phyloP scores from a whole-genome alignment of 148 eudicot species.

The Nepenthes gracilis region DNA sequence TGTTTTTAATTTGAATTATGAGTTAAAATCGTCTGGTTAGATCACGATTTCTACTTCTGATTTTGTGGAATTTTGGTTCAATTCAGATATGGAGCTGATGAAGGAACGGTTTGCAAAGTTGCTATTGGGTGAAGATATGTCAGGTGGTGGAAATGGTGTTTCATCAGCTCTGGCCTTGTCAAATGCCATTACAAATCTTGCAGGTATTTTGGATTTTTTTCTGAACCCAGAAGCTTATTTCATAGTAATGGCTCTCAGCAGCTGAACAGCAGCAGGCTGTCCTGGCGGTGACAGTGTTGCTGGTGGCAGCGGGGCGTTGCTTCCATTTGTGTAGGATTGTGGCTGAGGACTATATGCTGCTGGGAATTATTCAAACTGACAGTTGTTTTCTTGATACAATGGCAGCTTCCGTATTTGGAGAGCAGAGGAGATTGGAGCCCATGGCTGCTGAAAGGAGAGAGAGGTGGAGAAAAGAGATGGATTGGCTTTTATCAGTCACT shows the following conservation, averaged over 20 bases:
- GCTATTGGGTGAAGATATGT: slow-evolving; percentile 29
- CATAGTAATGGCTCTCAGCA: not conserved
- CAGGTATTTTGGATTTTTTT: slow-evolving; percentile 5
- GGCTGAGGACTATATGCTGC: too few relatives aligned
- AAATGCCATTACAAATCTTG: slow-evolving; percentile 25
- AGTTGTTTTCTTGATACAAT: not conserved
- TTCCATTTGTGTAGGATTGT: too few relatives aligned
- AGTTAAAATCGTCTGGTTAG: not conserved
- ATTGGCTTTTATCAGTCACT: slow-evolving; percentile 78
- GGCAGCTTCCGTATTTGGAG: slow-evolving; percentile 83
- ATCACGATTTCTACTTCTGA: too few relatives aligned
- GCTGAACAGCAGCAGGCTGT: too few relatives aligned
- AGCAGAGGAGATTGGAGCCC: slow-evolving; percentile 58
- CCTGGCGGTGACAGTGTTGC: too few relatives aligned
- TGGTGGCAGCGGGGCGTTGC: too few relatives aligned
- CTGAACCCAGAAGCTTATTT: not conserved
- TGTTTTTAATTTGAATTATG: not conserved
- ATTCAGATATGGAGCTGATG: slow-evolving; percentile 19
- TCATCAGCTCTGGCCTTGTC: slow-evolving; percentile 24
- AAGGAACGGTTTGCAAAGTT: slow-evolving; percentile 21
- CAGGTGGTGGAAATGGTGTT: slow-evolving; percentile 25
- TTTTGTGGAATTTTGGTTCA: not conserved
- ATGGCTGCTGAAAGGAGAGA: slow-evolving; percentile 56
- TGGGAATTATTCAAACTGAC: too few relatives aligned
- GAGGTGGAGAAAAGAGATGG: slow-evolving; percentile 77